phyloP scores from a whole-genome alignment of 192 early-diverging fungal genomes.

The Linnemannia schmuckeri region DNA sequence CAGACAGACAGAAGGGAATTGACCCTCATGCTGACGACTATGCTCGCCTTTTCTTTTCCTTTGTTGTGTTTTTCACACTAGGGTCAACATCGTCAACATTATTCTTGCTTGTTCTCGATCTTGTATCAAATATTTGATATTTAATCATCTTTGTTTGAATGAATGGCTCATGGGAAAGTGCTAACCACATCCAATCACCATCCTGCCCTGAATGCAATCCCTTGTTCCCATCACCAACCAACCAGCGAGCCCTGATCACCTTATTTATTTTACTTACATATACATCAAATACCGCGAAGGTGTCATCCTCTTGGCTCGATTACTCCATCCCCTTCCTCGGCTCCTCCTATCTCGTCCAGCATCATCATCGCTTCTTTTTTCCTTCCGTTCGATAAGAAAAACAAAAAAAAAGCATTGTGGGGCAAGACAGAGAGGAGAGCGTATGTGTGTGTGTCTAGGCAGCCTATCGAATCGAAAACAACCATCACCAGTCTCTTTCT shows the following conservation, averaged over 20 bases:
- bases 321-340: background rate
- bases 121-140: too few species aligned
- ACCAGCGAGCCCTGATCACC: slow-evolving; percentile 1
- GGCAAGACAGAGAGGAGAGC: background rate
- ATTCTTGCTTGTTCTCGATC: background rate
- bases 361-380: background rate
- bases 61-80: slow-evolving; percentile 10
- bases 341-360: background rate
- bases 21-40: background rate
- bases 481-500: background rate
- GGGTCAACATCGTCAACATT: slow-evolving; percentile 15
- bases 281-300: background rate
- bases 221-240: background rate
- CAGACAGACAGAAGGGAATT: too few species aligned
- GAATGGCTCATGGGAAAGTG: slow-evolving; percentile 34
- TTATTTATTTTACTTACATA: background rate
- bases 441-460: background rate
- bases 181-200: slow-evolving; percentile 17
- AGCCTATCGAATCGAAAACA: background rate
- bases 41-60: background rate
- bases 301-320: background rate
- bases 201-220: slow-evolving; percentile 19
- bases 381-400: background rate
- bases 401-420: background rate
- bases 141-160: too few species aligned